These are phyloP conservation scores for Cladophialophora bantiana DNA, from an alignment of 2,329 filamentous ascomycete species.

Conservation along the genomic window DNA sequence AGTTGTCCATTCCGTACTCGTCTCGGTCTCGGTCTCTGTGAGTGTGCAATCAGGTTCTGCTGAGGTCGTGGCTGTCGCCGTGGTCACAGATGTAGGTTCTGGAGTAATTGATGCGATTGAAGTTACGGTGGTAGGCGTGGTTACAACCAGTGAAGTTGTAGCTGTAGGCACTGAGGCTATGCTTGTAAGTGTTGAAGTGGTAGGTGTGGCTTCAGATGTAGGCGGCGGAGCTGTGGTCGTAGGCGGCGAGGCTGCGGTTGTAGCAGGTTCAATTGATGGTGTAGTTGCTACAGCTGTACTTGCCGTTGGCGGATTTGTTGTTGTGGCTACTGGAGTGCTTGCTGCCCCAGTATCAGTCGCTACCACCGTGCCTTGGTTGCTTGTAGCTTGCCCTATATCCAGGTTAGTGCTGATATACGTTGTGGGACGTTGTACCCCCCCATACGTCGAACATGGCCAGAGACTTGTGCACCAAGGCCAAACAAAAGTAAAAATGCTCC, in stretches of 20 bases:
- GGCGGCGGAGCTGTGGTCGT: background rate
- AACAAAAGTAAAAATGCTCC: background rate
- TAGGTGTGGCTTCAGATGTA: background rate
- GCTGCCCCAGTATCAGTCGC: background rate
- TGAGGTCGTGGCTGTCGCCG: background rate
- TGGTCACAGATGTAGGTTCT: background rate
- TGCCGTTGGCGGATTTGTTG: background rate
- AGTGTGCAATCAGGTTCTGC: background rate
- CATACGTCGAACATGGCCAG: background rate
- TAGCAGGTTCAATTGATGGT: background rate
- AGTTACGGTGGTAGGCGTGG: no score
- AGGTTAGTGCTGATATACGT: background rate
- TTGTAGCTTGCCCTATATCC: background rate
- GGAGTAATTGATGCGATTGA: no score
- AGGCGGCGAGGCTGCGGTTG: background rate
- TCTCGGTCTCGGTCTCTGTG: background rate
- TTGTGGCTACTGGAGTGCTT: background rate
- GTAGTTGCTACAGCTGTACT: background rate
- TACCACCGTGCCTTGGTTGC: background rate
- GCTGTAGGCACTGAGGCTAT: no score
- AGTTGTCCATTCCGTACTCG: background rate
- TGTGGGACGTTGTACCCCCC: background rate
- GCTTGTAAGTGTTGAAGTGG: background rate
- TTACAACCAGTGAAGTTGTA: no score
- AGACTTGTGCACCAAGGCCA: background rate